These are phyloP conservation scores for Grifola frondosa DNA, from an alignment of 1,284 basidiomycete genomes.

Conservation along the genomic window DNA sequence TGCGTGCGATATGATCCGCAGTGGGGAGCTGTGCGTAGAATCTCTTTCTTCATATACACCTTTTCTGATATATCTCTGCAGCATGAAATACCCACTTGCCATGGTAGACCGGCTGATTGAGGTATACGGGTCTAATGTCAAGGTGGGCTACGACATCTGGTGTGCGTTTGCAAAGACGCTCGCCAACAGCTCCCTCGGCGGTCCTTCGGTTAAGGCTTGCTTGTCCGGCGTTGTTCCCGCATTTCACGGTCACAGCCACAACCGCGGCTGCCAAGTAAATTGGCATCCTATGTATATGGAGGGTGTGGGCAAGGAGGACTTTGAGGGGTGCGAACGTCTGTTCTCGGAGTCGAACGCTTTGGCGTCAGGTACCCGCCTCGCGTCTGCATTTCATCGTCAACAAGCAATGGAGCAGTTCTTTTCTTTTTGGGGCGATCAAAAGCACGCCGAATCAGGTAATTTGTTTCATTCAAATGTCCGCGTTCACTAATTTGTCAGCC, in stretches of 20 bases:
- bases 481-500: not conserved
- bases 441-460: conserved; percentile 15
- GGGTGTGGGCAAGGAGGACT: conserved; percentile 36
- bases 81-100: conserved; percentile 37
- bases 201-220: conserved; percentile 7
- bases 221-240: conserved; percentile 22
- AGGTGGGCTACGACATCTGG: conserved; percentile 37
- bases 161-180: conserved; percentile 32
- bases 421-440: conserved; percentile 15
- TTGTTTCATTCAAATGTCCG: not conserved
- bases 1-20: conserved; percentile 35
- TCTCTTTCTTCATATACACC: not conserved
- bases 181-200: conserved; percentile 24
- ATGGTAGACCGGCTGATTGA: conserved; percentile 26
- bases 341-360: conserved; percentile 33
- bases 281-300: conserved; percentile 31
- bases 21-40: conserved; percentile 35
- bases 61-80: conserved; percentile 18
- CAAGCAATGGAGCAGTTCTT: conserved; percentile 23
- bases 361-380: conserved; percentile 21
- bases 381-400: conserved; percentile 28
- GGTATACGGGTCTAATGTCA: conserved; percentile 18
- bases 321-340: conserved; percentile 32
- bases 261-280: conserved; percentile 31
- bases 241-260: conserved; percentile 38